Evolutionary conservation across 179 eudicot species (phyloP).

Genomic region (Nepenthes alata): DNA sequence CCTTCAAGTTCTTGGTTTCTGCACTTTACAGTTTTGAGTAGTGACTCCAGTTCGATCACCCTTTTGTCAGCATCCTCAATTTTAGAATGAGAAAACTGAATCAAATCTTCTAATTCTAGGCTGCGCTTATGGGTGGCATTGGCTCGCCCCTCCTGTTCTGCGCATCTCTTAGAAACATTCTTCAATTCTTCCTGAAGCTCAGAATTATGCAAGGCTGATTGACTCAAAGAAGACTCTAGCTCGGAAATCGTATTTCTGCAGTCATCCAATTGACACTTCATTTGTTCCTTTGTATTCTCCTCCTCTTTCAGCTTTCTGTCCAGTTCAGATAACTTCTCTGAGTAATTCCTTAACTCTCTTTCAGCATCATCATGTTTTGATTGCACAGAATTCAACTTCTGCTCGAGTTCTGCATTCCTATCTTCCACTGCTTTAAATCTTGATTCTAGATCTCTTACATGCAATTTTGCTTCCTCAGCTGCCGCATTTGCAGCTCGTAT

Average conservation of each 20-base stretch:
- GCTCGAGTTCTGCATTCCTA: constrained; percentile 64
- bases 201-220: constrained; percentile 20
- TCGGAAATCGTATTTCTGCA: constrained; percentile 11
- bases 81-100: constrained; percentile 39
- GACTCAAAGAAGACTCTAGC: constrained; percentile 28
- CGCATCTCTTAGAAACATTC: constrained; percentile 22
- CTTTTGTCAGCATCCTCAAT: constrained; percentile 35
- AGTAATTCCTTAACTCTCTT: constrained; percentile 39
- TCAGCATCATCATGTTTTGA: constrained; percentile 47
- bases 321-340: constrained; percentile 49
- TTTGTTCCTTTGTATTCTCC: constrained; percentile 6
- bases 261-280: background rate
- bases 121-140: constrained; percentile 36
- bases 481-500: constrained; percentile 24
- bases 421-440: constrained; percentile 43
- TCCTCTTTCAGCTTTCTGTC: constrained; percentile 5
- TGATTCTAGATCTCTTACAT: constrained; percentile 30
- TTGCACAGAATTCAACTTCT: constrained; percentile 36
- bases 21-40: constrained; percentile 39
- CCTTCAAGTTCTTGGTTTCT: constrained; percentile 51
- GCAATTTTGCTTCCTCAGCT: constrained; percentile 34
- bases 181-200: constrained; percentile 44
- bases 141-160: constrained; percentile 46
- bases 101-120: constrained; percentile 41
- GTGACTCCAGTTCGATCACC: constrained; percentile 30